Evolutionary conservation across 2,329 filamentous ascomycete genomes (phyloP), one percentile per base, ranked within the genome.

Genomic region (Pezicula neosporulosa): DNA sequence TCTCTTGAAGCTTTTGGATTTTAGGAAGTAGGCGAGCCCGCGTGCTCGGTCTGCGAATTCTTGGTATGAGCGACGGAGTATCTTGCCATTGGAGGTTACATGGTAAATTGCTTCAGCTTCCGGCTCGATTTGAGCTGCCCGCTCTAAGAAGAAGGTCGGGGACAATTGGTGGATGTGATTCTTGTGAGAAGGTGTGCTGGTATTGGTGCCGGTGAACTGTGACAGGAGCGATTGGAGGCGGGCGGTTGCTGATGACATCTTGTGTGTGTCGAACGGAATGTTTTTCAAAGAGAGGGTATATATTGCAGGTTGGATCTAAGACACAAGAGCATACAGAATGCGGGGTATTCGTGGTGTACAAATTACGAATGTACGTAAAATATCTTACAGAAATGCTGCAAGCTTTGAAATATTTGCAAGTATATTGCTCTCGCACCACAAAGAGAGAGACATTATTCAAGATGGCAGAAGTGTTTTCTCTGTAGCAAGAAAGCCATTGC

Each of bases 111-210:
- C 93, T 59, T 86, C 79, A 12, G 89, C 90, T 64, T 92, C 76
- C 6, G 93, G 93, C 70, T 97, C 93, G 63, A 97, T 94, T 43
- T 82, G 77, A 6, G 92, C 92, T 16, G 93, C 91, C 48, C 93
- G 86, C 58, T 89, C 87, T 19, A 96, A 75, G 68, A 96, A 97
- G 69, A 84, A 86, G 3, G 92, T 96, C 0, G 93, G 93, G 1
- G 90, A 92, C 28, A 97, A 82, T 15, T 86, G 83, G 70, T 93
- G 88, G 63, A 88, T 80, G 68, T 90, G 83, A 63, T 74, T 75
- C 69, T 49, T 68, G 60, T 41, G 60, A 52, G 4, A 61, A 24
- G 24, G 24, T 6, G 24, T 24, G 24, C 24, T 24, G 49, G 15
- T 47, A 27, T 54, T 49, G 15, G 55, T 54, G 37, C 69, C 67